Conservation (phyloP, 257 asterid genomes). For the Solanum pimpinellifolium region DNA sequence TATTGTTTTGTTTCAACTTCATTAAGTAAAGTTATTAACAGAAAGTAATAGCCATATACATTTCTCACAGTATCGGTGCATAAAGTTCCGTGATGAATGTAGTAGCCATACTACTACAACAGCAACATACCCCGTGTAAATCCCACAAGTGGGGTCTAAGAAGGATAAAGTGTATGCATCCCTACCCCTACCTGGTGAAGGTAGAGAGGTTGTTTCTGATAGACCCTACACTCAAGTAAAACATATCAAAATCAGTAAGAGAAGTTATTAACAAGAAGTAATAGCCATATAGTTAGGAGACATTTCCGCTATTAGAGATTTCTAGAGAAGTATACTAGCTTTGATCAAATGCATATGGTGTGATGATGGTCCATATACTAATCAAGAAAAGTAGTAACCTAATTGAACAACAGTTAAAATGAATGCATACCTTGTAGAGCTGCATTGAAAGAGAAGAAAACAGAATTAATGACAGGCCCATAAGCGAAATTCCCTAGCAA, state of each 20-base stretch:
- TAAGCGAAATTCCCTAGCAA: conserved; percentile 56
- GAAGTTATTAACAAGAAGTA: not conserved
- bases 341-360: not conserved
- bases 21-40: not conserved
- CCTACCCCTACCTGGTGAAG: no score
- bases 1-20: not conserved
- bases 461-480: conserved; percentile 47
- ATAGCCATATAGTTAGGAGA: not conserved
- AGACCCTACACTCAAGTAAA: no score
- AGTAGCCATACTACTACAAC: not conserved
- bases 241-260: no score
- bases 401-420: not conserved
- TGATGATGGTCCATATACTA: not conserved
- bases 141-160: not conserved
- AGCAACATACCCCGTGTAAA: no score
- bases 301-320: not conserved
- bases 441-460: conserved; percentile 73
- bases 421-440: conserved; percentile 53
- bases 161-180: no score
- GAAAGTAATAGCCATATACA: no score
- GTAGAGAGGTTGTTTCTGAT: not conserved
- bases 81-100: not conserved
- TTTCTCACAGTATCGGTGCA: not conserved
- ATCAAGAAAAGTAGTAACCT: not conserved
- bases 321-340: not conserved